Evolutionary conservation across 176 grass and related monocot species (phyloP), one percentile per base, ranked within the genome.

Genomic region (Aegilops longissima): DNA sequence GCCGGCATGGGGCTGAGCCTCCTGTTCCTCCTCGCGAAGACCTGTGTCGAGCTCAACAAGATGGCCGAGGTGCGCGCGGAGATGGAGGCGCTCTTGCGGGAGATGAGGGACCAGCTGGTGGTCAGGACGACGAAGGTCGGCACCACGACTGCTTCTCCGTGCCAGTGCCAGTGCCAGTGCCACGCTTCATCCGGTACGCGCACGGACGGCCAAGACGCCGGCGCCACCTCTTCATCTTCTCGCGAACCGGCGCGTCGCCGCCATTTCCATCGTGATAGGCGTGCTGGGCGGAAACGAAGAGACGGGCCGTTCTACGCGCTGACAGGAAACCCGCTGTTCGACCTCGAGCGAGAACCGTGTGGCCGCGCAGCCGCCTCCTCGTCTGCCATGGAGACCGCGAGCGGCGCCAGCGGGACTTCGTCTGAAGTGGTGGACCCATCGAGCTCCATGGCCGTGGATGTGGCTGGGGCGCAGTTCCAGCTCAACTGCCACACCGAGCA

Each of bases 11-110:
- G 83, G 25, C 58, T 92, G 5, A 85, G 88, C 73, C 58, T 92
- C 61, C 70, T 87, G 13, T 67, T 92, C 72, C 58, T 90, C 47
- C 80, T 95, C 25, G 76, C 80, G 10, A 86, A 70, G 83, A 84
- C 86, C 0, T 83, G 80, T 51, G 87, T 80, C 23, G 93, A 95
- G 78, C 79, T 95, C 4, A 92, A 79, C 56, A 80, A 83, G 89
- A 92, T 95, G 86, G 74, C 86, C 23, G 90, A 95, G 71, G 80
- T 95, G 82, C 90, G 76, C 21, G 80, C 86, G 69, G 76, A 86
- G 85, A 90, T 90, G 93, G 93, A 95, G 82, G 21, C 36, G 76
- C 68, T 95, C 24, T 86, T 95, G 17, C 44, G 44, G 34, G 83
- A 90, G 59, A 82, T 89, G 68, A 84, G 77, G n/a, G 82, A 82